A percentile compares a stretch with the other conserved stretches of the same genome.
These are phyloP conservation scores for Globisporangium solare DNA, from an alignment of 352 stramenopile genomes.

Conservation along the genomic window DNA sequence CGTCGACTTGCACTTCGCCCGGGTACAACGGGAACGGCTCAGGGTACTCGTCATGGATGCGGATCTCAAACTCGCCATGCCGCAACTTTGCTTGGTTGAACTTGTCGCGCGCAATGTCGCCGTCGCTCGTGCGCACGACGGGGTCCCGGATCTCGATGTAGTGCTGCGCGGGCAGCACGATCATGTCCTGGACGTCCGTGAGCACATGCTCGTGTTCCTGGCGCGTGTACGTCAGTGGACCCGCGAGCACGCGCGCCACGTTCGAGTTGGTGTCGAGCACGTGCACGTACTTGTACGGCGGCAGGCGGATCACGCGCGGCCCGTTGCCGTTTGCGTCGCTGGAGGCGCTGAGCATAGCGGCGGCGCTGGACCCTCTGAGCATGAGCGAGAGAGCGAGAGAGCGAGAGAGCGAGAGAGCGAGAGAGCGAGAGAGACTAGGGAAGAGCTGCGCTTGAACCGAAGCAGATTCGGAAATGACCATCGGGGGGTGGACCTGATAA, in stretches of 20 bases:
- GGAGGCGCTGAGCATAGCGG: no score
- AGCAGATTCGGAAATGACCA: slow-evolving; percentile 13
- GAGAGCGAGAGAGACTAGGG: neutral
- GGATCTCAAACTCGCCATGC: slow-evolving; percentile 75
- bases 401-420: no score
- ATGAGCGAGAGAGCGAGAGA: no score
- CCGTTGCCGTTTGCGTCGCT: slow-evolving; percentile 25
- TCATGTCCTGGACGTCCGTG: slow-evolving; percentile 60
- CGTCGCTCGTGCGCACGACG: slow-evolving; percentile 42
- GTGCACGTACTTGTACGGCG: slow-evolving; percentile 81
- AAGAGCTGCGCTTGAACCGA: neutral
- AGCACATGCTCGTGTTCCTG: slow-evolving; percentile 79
- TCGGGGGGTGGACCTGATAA: neutral
- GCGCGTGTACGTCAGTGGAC: slow-evolving; percentile 73
- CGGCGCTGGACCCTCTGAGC: neutral
- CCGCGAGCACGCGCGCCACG: slow-evolving; percentile 70
- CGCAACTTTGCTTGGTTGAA: slow-evolving; percentile 76
- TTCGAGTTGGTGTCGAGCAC: slow-evolving; percentile 86
- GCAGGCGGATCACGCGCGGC: slow-evolving; percentile 66
- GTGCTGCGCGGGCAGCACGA: slow-evolving; percentile 69
- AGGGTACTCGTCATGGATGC: slow-evolving; percentile 65
- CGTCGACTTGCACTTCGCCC: slow-evolving; percentile 54
- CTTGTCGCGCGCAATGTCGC: slow-evolving; percentile 50
- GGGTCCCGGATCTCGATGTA: slow-evolving; percentile 77
- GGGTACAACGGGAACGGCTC: slow-evolving; percentile 78